Conservation (phyloP, 148 eudicot species). For the Camellia sinensis region DNA sequence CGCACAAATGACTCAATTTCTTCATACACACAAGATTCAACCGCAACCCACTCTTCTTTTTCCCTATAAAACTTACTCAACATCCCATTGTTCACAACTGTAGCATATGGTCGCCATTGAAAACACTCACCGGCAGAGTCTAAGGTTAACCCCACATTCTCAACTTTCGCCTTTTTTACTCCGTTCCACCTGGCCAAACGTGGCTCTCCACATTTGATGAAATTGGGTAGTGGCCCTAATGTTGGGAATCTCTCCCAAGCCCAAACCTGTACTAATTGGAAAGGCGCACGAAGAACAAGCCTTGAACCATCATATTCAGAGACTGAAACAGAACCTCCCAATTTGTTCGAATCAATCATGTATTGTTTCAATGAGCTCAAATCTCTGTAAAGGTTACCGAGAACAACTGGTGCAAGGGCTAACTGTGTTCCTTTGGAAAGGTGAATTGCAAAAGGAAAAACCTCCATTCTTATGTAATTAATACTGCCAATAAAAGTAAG, state of each 20-base stretch:
- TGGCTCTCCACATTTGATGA: not conserved
- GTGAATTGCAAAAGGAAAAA: conserved; percentile 5
- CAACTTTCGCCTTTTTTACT: not conserved
- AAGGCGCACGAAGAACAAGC: not conserved
- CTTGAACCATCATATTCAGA: too few species aligned
- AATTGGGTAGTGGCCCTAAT: conserved; percentile 1
- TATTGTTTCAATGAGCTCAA: not conserved
- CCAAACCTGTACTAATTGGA: conserved; percentile 51
- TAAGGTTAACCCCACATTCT: conserved; percentile 3
- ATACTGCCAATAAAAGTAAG: too few species aligned
- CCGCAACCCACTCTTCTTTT: conserved; percentile 12
- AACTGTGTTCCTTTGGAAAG: conserved; percentile 14
- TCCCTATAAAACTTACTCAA: conserved; percentile 23
- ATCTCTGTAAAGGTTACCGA: conserved; percentile 16
- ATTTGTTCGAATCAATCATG: not conserved
- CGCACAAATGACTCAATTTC: conserved; percentile 28
- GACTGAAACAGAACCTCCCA: not conserved
- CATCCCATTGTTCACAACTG: conserved; percentile 5
- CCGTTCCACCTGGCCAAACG: conserved; percentile 33
- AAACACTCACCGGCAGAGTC: conserved; percentile 19
- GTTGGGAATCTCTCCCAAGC: conserved; percentile 50
- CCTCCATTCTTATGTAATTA: not conserved
- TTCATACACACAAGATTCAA: conserved; percentile 10
- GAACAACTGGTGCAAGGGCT: conserved; percentile 18
- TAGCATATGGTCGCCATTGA: conserved; percentile 44